Evolutionary conservation across 2,329 filamentous ascomycete species (phyloP), one percentile per base, ranked within the genome.

Genomic region (Acrocalymma vagum): DNA sequence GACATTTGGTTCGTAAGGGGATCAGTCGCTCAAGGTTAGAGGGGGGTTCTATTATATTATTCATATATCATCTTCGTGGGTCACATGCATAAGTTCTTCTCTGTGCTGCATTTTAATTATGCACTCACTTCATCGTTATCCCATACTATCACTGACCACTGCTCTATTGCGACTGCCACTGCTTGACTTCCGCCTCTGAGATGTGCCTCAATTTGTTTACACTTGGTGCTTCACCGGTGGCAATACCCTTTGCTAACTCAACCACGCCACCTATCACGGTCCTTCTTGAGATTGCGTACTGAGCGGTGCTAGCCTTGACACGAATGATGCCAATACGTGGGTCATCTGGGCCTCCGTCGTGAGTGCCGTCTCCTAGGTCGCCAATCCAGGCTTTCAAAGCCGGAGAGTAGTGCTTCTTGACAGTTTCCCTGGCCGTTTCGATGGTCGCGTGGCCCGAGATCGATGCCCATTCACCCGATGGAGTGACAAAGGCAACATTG

Each of bases 311-410:
- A 11, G 85, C 80, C 74, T 85, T 84, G 48, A 95, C 84, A 41
- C 84, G 85, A 58, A 95, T 95, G 50, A 95, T 72, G 25, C 84
- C 88, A 53, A 95, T 89, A 15, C 91, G 80, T 9, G 91, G 90
- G 61, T 95, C 91, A 2, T 89, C 82, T 47, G 86, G 85, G 2
- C 87, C 85, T 17, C 90, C 91, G 53, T 95, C 88, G 63, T 95
- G 91, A 42, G 79, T 83, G 30, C 90, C 90, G 51, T 95, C 90
- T 25, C 67, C 67, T 2, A 95, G 78, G 52, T 95, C 90, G 5
- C 91, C 91, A 11, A 96, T 63, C 91, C 91, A 95, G 0, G 88
- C 87, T 76, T 91, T 92, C 46, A 95, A 76, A 0, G 77, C 66
- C 0, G 84, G 80, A 15, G 78, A 85, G 72, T 95, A 95, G 58